A percentile compares a stretch with the other conserved stretches of the same genome.
These are phyloP conservation scores for Hordeum pubiflorum DNA, from an alignment of 202 grass and related monocot species.

Conservation along the genomic window DNA sequence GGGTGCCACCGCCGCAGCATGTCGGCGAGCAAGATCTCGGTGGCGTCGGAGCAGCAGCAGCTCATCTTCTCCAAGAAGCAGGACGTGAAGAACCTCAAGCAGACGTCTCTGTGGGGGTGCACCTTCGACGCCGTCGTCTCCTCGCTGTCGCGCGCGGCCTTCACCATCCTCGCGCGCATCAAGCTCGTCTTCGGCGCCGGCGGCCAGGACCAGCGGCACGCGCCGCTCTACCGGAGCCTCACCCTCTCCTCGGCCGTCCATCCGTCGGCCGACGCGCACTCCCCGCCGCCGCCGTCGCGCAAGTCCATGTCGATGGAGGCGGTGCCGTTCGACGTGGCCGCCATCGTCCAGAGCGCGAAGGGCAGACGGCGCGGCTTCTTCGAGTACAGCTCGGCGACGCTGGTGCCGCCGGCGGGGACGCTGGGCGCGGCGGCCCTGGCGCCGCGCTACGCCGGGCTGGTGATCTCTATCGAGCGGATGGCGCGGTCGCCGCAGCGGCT, in stretches of 20 bases:
- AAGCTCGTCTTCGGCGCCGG: conserved; percentile 48
- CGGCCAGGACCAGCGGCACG: conserved; percentile 9
- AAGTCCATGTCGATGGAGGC: conserved; percentile 50
- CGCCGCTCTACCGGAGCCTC: conserved; percentile 45
- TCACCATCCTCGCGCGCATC: conserved; percentile 64
- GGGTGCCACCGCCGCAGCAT: conserved; percentile 31
- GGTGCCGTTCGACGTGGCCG: conserved; percentile 1
- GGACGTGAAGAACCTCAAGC: conserved; percentile 78
- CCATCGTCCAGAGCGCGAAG: not conserved
- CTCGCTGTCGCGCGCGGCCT: conserved; percentile 38
- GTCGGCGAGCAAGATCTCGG: conserved; percentile 53
- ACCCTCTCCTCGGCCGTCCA: conserved; percentile 55
- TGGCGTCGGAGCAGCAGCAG: conserved; percentile 66
- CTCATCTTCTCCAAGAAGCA: conserved; percentile 69
- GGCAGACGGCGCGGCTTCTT: conserved; percentile 23
- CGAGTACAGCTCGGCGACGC: conserved; percentile 30
- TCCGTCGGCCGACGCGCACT: conserved; percentile 37
- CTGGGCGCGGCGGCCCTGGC: conserved; percentile 67
- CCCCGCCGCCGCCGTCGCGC: conserved; percentile 6
- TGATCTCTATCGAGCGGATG: conserved; percentile 74
- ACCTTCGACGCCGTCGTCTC: conserved; percentile 57
- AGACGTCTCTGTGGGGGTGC: conserved; percentile 68
- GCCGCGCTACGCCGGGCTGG: conserved; percentile 48
- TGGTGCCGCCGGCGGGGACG: conserved; percentile 43
- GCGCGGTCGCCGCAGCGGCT: conserved; percentile 38